Percentiles rank a stretch among this genome's conserved stretches.
Conservation (phyloP, 768 basidiomycete species). For the Neoboletus magnificus region DNA sequence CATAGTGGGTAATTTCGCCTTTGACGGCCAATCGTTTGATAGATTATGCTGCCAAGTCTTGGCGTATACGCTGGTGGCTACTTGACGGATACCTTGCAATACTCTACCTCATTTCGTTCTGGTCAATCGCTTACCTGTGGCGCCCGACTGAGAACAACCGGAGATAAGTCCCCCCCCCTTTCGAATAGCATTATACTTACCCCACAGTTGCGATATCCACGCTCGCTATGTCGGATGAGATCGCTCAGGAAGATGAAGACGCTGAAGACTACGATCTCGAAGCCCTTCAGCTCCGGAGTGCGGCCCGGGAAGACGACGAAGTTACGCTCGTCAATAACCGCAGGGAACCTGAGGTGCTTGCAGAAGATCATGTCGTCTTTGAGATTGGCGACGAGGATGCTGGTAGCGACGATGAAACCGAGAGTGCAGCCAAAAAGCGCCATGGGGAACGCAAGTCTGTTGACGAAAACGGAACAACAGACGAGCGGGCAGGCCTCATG, state of each 20-base stretch:
- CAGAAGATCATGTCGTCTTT: conserved; percentile 78
- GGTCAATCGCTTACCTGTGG: conserved; percentile 86
- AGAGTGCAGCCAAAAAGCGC: conserved; percentile 47
- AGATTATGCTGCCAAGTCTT: conserved; percentile 92
- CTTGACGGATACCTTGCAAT: conserved; percentile 93
- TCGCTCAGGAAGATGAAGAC: conserved; percentile 92
- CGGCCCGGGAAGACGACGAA: conserved; percentile 56
- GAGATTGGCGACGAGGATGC: conserved; percentile 87
- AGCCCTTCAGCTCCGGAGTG: conserved; percentile 56
- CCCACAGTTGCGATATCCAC: conserved; percentile 44
- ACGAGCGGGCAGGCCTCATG: conserved; percentile 70
- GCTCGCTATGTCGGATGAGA: conserved; percentile 93
- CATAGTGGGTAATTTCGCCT: neutral
- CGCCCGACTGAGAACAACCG: conserved; percentile 87
- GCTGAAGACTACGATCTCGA: conserved; percentile 92
- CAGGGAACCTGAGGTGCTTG: conserved; percentile 45
- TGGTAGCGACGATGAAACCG: conserved; percentile 61
- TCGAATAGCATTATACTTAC: conserved; percentile 14
- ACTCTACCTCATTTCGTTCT: conserved; percentile 81
- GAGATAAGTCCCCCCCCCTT: conserved; percentile 52
- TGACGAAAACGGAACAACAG: conserved; percentile 45
- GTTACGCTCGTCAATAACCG: conserved; percentile 68
- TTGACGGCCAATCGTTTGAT: neutral
- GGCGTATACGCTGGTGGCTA: conserved; percentile 92
- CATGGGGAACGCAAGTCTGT: conserved; percentile 40